A percentile compares a stretch with the other conserved stretches of the same genome.
phyloP scores from a whole-genome alignment of 1,139 yeast species.

The Pichia terricola region DNA sequence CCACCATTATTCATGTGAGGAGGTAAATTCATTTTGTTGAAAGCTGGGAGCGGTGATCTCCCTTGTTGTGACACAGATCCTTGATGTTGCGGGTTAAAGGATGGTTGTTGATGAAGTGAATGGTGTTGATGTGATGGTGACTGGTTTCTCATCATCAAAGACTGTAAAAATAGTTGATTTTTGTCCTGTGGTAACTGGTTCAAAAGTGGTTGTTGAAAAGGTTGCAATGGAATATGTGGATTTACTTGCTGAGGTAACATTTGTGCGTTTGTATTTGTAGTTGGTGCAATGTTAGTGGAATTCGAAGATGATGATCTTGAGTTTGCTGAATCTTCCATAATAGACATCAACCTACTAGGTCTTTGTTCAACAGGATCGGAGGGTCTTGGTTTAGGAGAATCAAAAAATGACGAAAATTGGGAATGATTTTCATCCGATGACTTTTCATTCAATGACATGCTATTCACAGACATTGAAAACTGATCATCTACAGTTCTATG shows the following conservation, averaged over 20 bases:
- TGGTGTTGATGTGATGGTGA: not conserved
- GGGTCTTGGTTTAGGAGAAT: too few species aligned
- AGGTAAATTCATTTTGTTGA: too few species aligned
- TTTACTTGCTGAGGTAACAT: not conserved
- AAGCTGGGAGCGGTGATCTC: too few species aligned
- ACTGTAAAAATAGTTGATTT: slow-evolving; percentile 46
- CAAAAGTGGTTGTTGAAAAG: too few species aligned
- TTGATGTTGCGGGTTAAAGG: too few species aligned
- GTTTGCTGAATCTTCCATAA: slow-evolving; percentile 5
- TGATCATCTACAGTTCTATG: slow-evolving; percentile 7
- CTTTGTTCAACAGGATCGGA: slow-evolving; percentile 1
- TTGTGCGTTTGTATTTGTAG: not conserved
- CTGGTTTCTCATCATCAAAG: slow-evolving; percentile 18
- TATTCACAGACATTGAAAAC: slow-evolving; percentile 4
- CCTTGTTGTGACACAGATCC: too few species aligned
- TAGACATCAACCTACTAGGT: slow-evolving; percentile 18
- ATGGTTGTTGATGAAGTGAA: too few species aligned
- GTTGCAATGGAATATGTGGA: not conserved
- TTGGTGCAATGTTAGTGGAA: not conserved
- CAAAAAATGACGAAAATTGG: slow-evolving; percentile 21
- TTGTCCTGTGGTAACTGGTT: slow-evolving; percentile 2
- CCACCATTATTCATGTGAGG: too few species aligned
- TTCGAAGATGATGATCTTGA: too few species aligned
- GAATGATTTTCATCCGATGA: slow-evolving; percentile 9
- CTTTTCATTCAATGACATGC: not conserved